phyloP scores from a whole-genome alignment of 768 basidiomycete species.

The Dacryopinax spathularia region DNA sequence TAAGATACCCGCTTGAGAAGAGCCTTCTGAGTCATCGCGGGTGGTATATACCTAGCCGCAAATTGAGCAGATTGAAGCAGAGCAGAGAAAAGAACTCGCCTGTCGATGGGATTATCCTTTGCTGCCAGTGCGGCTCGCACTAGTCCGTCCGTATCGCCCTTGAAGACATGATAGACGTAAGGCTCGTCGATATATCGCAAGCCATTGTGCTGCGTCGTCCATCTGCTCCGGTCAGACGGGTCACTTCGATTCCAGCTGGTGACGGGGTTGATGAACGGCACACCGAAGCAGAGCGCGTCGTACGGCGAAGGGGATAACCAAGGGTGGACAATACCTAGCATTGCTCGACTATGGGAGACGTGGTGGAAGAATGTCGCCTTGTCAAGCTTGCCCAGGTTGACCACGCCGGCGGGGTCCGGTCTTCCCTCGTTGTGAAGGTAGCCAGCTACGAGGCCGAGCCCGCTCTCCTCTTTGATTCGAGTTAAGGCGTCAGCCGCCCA shows the following conservation, averaged over 20 bases:
- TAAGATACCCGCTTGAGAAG: not conserved
- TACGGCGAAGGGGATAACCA: slow-evolving; percentile 11
- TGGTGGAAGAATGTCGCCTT: not conserved
- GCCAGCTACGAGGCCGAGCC: not conserved
- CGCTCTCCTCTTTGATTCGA: not conserved
- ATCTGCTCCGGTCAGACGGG: slow-evolving; percentile 16
- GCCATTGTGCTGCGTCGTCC: slow-evolving; percentile 19
- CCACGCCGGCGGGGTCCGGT: not conserved
- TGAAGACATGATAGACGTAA: slow-evolving; percentile 18
- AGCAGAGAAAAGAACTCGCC: slow-evolving; percentile 9
- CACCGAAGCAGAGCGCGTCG: slow-evolving; percentile 13
- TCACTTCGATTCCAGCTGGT: slow-evolving; percentile 13
- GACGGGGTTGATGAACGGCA: slow-evolving; percentile 24
- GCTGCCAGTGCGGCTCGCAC: slow-evolving; percentile 11
- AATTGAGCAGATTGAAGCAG: not conserved
- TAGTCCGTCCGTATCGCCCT: slow-evolving; percentile 12
- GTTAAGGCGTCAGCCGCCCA: not conserved
- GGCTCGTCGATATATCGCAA: slow-evolving; percentile 14
- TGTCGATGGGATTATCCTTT: slow-evolving; percentile 12
- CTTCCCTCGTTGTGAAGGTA: not conserved
- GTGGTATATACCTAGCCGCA: slow-evolving; percentile 8
- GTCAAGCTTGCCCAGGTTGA: not conserved
- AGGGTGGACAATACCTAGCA: slow-evolving; percentile 11
- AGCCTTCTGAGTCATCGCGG: slow-evolving; percentile 3
- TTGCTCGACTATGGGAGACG: slow-evolving; percentile 5